These are phyloP conservation scores for Helianthus tuberosus DNA, from an alignment of 129 eudicot species.

Conservation along the genomic window DNA sequence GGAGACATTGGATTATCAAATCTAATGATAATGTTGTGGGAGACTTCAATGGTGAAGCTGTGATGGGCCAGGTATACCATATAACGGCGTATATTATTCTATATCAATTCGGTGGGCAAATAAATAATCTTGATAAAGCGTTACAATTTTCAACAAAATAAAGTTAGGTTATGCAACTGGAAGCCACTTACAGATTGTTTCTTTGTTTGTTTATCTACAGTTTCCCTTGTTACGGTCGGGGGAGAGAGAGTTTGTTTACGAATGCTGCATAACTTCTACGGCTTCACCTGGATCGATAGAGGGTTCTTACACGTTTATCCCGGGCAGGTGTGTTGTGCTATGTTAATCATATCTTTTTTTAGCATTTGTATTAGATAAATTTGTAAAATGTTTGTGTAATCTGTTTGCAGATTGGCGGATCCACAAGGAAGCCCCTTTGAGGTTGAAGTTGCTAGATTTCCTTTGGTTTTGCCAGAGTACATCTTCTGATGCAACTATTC, in stretches of 20 bases:
- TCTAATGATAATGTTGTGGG: conserved; percentile 48
- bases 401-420: conserved; percentile 52
- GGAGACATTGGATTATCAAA: conserved; percentile 87
- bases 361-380: not conserved
- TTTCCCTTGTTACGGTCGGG: conserved; percentile 68
- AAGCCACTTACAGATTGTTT: conserved; percentile 5
- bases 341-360: too few relatives aligned
- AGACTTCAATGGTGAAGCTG: conserved; percentile 73
- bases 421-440: conserved; percentile 65
- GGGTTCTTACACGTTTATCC: conserved; percentile 84
- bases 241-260: conserved; percentile 76
- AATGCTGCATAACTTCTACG: conserved; percentile 55
- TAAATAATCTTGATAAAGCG: not conserved
- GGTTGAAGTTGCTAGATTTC: conserved; percentile 69
- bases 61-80: conserved; percentile 69
- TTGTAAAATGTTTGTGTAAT: not conserved
- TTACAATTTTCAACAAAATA: not conserved
- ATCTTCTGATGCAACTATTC: conserved; percentile 54
- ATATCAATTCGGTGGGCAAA: not conserved
- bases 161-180: not conserved
- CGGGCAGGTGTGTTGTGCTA: conserved; percentile 60
- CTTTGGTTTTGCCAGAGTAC: conserved; percentile 76
- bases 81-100: not conserved
- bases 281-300: conserved; percentile 66
- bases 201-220: conserved; percentile 41